A percentile compares a stretch with the other conserved stretches of the same genome.
Evolutionary conservation across 1,139 yeast species (phyloP).

Genomic region (Saccharomyces hybrid): DNA sequence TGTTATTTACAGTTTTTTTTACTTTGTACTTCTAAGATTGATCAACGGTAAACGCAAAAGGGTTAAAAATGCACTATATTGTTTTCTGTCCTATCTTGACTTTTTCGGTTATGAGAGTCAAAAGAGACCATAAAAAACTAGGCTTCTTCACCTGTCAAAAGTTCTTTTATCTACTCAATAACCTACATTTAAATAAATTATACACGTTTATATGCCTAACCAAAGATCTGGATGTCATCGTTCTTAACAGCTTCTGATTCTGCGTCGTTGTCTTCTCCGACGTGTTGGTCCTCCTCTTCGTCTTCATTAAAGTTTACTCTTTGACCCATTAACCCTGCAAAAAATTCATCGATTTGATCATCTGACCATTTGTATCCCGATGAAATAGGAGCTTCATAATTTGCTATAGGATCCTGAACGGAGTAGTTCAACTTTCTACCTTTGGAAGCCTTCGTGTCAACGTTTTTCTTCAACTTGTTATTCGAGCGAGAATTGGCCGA

Average conservation of each 20-base stretch:
- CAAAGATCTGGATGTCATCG: conserved; percentile 53
- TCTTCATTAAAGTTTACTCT: conserved; percentile 58
- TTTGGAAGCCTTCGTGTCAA: conserved; percentile 91
- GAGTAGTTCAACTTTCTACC: conserved; percentile 84
- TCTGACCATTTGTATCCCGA: conserved; percentile 65
- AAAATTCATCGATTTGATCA: conserved; percentile 86
- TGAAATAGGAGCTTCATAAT: conserved; percentile 73
- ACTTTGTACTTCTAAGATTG: background rate
- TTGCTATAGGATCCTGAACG: conserved; percentile 81
- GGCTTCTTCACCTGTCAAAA: no score
- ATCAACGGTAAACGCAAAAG: no score
- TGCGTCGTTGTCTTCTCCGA: conserved; percentile 33
- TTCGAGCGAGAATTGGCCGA: conserved; percentile 36
- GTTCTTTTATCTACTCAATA: no score
- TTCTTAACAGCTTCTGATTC: conserved; percentile 36
- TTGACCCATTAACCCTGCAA: conserved; percentile 84
- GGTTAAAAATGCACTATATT: no score
- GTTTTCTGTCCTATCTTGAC: no score
- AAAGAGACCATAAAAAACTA: no score
- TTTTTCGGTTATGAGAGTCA: no score
- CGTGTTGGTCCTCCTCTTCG: conserved; percentile 37
- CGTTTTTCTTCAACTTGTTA: conserved; percentile 63
- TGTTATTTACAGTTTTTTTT: conserved; percentile 1
- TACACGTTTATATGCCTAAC: conserved; percentile 25
- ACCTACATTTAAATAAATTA: no score